These are phyloP conservation scores for Melanopsichium pennsylvanicum DNA, from an alignment of 1,284 basidiomycete genomes.

Conservation along the genomic window DNA sequence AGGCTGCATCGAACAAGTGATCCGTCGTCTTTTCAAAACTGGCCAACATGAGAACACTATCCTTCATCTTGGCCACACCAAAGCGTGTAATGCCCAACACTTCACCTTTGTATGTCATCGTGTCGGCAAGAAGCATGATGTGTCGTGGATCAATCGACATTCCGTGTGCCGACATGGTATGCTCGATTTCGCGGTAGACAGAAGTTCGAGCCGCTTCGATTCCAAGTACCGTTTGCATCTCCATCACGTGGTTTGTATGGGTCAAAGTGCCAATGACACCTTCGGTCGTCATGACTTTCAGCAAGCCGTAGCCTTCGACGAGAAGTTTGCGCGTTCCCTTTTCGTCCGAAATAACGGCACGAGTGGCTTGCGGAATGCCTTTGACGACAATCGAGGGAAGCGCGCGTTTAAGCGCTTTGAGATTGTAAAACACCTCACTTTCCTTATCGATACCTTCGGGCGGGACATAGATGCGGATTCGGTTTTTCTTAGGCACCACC, in stretches of 20 bases:
- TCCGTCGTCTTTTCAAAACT: conserved; percentile 99
- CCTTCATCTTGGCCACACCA: conserved; percentile 99
- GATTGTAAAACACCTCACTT: conserved; percentile 68
- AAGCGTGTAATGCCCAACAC: conserved; percentile 98
- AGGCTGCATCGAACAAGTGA: conserved; percentile 96
- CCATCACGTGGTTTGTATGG: conserved; percentile 96
- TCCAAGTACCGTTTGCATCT: conserved; percentile 90
- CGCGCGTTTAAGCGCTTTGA: conserved; percentile 63
- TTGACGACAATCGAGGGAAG: conserved; percentile 62
- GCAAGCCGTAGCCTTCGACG: conserved; percentile 88
- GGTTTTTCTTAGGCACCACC: conserved; percentile 71
- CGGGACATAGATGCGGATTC: conserved; percentile 78
- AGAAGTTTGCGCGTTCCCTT: conserved; percentile 62
- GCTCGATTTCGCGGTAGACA: conserved; percentile 93
- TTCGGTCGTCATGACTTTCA: conserved; percentile 96
- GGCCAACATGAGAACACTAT: conserved; percentile 98
- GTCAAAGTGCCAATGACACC: conserved; percentile 92
- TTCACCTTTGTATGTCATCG: conserved; percentile 99
- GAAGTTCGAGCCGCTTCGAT: conserved; percentile 95
- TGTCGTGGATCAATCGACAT: conserved; percentile 99
- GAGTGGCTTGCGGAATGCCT: conserved; percentile 58
- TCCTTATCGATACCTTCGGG: conserved; percentile 73
- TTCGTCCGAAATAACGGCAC: conserved; percentile 64
- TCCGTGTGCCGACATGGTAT: conserved; percentile 95
- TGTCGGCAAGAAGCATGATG: conserved; percentile 97